These are phyloP conservation scores for Malus sylvestris DNA, from an alignment of 306 rosid species.

Conservation along the genomic window DNA sequence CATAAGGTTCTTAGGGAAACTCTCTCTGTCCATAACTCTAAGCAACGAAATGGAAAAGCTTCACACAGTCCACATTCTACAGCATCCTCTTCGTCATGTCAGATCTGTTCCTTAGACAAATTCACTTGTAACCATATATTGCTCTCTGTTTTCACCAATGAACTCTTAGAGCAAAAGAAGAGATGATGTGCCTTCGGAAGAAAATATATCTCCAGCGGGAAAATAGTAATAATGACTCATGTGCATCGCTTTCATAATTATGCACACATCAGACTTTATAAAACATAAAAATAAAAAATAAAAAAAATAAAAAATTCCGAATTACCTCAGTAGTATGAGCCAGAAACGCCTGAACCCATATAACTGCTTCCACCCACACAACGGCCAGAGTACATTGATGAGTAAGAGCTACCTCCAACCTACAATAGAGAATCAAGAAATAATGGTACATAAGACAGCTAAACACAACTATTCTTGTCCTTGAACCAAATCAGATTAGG, in stretches of 20 bases:
- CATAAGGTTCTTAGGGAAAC: conserved; percentile 23
- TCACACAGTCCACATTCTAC: conserved; percentile 52
- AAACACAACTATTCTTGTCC: not conserved
- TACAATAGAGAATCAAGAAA: conserved; percentile 17
- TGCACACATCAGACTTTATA: not conserved
- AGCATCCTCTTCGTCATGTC: conserved; percentile 58
- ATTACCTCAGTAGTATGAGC: conserved; percentile 87
- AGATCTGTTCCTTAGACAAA: conserved; percentile 79
- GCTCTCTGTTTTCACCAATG: conserved; percentile 48
- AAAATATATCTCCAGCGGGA: conserved; percentile 22
- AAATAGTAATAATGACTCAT: conserved; percentile 4
- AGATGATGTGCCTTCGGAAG: conserved; percentile 34
- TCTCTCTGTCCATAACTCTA: conserved; percentile 42
- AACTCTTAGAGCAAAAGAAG: conserved; percentile 32
- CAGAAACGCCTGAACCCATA: conserved; percentile 70
- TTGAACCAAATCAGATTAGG: not conserved
- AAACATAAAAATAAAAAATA: not conserved
- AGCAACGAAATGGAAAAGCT: conserved; percentile 47
- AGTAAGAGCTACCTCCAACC: conserved; percentile 79
- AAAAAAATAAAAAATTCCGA: not conserved
- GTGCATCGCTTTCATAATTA: not conserved
- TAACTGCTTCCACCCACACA: conserved; percentile 69
- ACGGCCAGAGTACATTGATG: conserved; percentile 71
- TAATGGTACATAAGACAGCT: not conserved
- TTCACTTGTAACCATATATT: conserved; percentile 49